Evolutionary conservation across 768 basidiomycete species (phyloP).

Genomic region (Boletus fagicola): DNA sequence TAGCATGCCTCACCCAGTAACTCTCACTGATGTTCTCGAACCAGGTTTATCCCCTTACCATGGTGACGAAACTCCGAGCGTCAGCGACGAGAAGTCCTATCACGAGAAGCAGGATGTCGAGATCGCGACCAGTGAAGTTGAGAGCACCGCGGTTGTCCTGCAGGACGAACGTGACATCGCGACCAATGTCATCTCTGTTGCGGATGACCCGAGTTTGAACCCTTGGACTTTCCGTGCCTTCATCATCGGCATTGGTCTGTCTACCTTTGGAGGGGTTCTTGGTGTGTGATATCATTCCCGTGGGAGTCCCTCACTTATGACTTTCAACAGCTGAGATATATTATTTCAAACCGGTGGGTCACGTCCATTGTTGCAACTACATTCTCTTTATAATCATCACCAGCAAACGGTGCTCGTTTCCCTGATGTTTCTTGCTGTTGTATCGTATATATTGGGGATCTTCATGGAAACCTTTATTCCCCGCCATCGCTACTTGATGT

Average conservation of each 20-base stretch:
- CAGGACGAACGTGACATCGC: slow-evolving; percentile 46
- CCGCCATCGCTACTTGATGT: slow-evolving; percentile 40
- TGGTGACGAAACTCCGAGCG: slow-evolving; percentile 3
- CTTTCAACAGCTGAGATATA: slow-evolving; percentile 50
- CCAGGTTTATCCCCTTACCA: neutral
- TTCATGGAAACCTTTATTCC: slow-evolving; percentile 48
- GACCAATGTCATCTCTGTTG: slow-evolving; percentile 45
- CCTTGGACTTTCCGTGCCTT: slow-evolving; percentile 46
- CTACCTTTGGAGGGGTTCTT: slow-evolving; percentile 53
- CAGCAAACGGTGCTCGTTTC: slow-evolving; percentile 56
- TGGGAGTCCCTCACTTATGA: slow-evolving; percentile 4
- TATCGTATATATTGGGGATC: slow-evolving; percentile 50
- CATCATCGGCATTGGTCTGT: slow-evolving; percentile 53
- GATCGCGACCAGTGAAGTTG: slow-evolving; percentile 10
- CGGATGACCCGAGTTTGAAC: slow-evolving; percentile 28
- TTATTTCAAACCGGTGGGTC: slow-evolving; percentile 54
- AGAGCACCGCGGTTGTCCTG: slow-evolving; percentile 27
- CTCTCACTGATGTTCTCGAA: slow-evolving; percentile 1
- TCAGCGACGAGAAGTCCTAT: slow-evolving; percentile 22
- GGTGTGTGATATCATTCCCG: slow-evolving; percentile 30
- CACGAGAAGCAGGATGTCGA: slow-evolving; percentile 39
- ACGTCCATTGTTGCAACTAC: neutral
- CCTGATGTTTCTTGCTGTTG: slow-evolving; percentile 53
- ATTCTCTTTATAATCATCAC: neutral
- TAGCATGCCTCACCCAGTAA: slow-evolving; percentile 10